These are phyloP conservation scores for Cytospora chrysosperma DNA, from an alignment of 2,329 filamentous ascomycete species.

Conservation along the genomic window DNA sequence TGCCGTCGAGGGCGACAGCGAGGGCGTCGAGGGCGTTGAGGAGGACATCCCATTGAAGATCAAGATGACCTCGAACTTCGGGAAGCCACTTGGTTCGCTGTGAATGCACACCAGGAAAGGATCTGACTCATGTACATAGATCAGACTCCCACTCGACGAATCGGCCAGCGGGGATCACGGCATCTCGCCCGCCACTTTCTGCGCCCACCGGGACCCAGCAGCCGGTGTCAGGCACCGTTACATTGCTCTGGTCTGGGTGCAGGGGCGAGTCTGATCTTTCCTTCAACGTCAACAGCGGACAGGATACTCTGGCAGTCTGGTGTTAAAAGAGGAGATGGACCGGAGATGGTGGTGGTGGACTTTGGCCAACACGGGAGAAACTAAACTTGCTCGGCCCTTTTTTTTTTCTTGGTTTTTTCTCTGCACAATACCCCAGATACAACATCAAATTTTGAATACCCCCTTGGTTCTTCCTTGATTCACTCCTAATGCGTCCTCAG, in stretches of 20 bases:
- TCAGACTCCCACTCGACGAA: background rate
- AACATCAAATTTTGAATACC: constrained; percentile 22
- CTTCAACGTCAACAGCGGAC: background rate
- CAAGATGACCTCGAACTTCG: constrained; percentile 46
- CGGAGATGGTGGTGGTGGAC: background rate
- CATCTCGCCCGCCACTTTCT: background rate
- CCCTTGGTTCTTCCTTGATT: background rate
- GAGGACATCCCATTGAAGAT: constrained; percentile 48
- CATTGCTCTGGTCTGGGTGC: constrained; percentile 1
- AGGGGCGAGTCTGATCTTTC: constrained; percentile 1
- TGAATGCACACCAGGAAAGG: background rate
- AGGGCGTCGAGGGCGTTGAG: constrained; percentile 35
- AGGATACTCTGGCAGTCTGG: background rate
- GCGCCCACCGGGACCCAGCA: background rate
- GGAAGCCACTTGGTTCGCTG: constrained; percentile 43
- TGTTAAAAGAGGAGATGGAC: background rate
- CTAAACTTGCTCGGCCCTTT: constrained; percentile 14
- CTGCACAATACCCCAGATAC: constrained; percentile 23
- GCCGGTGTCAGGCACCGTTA: background rate
- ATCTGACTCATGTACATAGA: constrained; percentile 5
- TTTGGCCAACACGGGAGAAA: background rate
- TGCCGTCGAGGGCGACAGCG: constrained; percentile 27
- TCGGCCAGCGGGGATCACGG: background rate
- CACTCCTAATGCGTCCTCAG: background rate
- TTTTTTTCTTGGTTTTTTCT: no score